These are phyloP conservation scores for Tolypocladium nubicola DNA, from an alignment of 2,329 filamentous ascomycete genomes.

Conservation along the genomic window DNA sequence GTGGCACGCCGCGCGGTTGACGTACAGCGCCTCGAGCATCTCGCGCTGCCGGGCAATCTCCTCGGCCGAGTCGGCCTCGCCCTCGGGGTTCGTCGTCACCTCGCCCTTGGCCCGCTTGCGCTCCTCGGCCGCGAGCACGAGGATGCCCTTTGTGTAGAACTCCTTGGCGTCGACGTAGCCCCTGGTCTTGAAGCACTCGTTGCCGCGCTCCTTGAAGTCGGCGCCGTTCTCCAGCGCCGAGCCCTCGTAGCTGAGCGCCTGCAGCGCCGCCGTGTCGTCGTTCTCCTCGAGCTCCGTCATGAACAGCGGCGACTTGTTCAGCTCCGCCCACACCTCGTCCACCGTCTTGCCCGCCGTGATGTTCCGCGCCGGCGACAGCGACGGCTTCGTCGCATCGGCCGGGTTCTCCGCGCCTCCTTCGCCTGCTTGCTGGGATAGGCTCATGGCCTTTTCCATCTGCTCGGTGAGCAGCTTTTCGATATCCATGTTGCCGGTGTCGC, in stretches of 20 bases:
- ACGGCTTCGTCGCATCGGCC: constrained; percentile 22
- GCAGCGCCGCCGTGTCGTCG: constrained; percentile 72
- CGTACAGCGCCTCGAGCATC: constrained; percentile 65
- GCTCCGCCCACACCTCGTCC: constrained; percentile 44
- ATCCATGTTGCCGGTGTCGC: constrained; percentile 13
- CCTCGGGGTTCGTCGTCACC: constrained; percentile 13
- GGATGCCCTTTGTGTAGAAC: constrained; percentile 82
- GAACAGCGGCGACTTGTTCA: constrained; percentile 68
- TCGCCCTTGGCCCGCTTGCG: constrained; percentile 35
- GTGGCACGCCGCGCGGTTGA: constrained; percentile 85
- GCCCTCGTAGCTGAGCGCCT: constrained; percentile 87
- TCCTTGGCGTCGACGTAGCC: constrained; percentile 77
- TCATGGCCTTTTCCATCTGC: constrained; percentile 25
- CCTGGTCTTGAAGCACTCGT: constrained; percentile 69
- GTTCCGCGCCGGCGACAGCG: constrained; percentile 34
- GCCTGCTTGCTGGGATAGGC: constrained; percentile 5
- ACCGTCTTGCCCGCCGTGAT: constrained; percentile 33
- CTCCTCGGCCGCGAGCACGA: constrained; percentile 57
- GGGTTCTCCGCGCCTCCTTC: not conserved
- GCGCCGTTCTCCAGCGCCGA: constrained; percentile 71
- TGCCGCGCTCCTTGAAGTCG: constrained; percentile 86
- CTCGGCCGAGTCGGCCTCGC: constrained; percentile 33
- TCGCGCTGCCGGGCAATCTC: constrained; percentile 49
- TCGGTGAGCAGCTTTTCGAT: constrained; percentile 34
- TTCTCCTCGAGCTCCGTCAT: constrained; percentile 93